A percentile compares a stretch with the other conserved stretches of the same genome.
phyloP scores from a whole-genome alignment of 352 stramenopile genomes.

The Phytophthora meadii region DNA sequence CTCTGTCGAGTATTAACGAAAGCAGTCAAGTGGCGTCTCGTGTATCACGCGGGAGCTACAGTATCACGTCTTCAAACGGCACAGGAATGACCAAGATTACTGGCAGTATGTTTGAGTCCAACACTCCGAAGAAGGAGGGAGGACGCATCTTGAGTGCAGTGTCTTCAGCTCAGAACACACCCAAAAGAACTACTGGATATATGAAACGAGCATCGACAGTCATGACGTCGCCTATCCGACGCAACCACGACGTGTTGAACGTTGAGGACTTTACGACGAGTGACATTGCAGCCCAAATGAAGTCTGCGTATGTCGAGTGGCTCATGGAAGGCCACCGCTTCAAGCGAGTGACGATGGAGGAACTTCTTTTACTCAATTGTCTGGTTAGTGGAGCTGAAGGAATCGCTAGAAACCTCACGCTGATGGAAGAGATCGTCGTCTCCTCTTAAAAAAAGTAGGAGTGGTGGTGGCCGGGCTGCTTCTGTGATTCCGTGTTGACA shows the following conservation, averaged over 20 bases:
- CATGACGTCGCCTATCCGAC: conserved; percentile 66
- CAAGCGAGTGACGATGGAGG: conserved; percentile 83
- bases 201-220: conserved; percentile 40
- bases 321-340: conserved; percentile 79
- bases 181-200: conserved; percentile 17
- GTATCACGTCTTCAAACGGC: conserved; percentile 39
- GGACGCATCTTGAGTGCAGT: conserved; percentile 22
- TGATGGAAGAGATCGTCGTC: conserved; percentile 80
- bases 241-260: conserved; percentile 84
- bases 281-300: conserved; percentile 77
- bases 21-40: conserved; percentile 20
- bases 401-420: conserved; percentile 74
- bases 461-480: not conserved
- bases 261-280: conserved; percentile 80
- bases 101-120: conserved; percentile 43
- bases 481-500: conserved; percentile 6
- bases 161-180: conserved; percentile 44
- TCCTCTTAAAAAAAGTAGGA: conserved; percentile 43
- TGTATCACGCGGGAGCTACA: conserved; percentile 33
- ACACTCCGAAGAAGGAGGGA: conserved; percentile 57
- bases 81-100: conserved; percentile 41
- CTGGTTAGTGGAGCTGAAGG: conserved; percentile 83
- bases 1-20: conserved; percentile 51
- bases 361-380: conserved; percentile 83
- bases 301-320: conserved; percentile 80